phyloP scores from a whole-genome alignment of 257 asterid species.

The Petunia secreta region DNA sequence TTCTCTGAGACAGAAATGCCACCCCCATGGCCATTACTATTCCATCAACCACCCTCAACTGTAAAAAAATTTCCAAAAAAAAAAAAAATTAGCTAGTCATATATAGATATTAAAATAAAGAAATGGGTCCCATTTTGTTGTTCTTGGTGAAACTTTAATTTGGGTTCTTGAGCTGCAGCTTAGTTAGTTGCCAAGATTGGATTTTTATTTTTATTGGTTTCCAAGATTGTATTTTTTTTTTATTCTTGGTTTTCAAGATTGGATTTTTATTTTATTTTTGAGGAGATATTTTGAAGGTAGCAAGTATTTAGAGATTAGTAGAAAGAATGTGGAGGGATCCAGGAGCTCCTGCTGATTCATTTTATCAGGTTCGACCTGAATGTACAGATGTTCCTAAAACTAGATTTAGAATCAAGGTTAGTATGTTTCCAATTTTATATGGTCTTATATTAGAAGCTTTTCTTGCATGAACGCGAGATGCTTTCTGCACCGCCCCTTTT shows the following conservation, averaged over 20 bases:
- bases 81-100: not conserved
- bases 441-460: not conserved
- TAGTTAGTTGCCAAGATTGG: not conserved
- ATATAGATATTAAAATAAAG: not conserved
- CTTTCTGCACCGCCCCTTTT: not conserved
- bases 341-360: conserved; percentile 87
- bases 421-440: conserved; percentile 22
- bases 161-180: conserved; percentile 30
- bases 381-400: conserved; percentile 79
- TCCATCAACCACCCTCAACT: conserved; percentile 32
- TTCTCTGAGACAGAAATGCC: conserved; percentile 27
- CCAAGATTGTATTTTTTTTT: not conserved
- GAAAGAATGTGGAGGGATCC: conserved; percentile 74
- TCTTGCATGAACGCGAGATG: too few relatives aligned
- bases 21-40: not conserved
- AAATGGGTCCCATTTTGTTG: conserved; percentile 37
- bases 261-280: not conserved
- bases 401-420: conserved; percentile 94
- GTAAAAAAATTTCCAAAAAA: conserved; percentile 1
- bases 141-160: conserved; percentile 44
- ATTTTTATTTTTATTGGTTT: conserved; percentile 17
- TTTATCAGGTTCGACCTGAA: conserved; percentile 81
- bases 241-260: not conserved
- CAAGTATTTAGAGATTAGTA: not conserved
- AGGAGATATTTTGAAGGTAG: conserved; percentile 8